These are phyloP conservation scores for Trichoderma koningii DNA, from an alignment of 2,329 filamentous ascomycete genomes.

Conservation along the genomic window DNA sequence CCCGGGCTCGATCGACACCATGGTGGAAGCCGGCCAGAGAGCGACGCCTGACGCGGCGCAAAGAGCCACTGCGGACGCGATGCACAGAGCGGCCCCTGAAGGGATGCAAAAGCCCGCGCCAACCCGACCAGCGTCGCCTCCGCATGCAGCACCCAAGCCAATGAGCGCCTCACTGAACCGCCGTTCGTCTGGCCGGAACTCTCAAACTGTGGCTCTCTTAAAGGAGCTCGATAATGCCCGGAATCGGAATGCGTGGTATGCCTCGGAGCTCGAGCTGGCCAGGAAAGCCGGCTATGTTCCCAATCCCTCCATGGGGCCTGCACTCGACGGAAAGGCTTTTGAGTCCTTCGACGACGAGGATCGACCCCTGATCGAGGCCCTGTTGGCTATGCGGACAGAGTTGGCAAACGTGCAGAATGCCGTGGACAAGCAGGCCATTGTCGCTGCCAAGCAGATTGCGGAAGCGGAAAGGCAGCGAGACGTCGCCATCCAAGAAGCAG, in stretches of 20 bases:
- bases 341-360: slow-evolving; percentile 91
- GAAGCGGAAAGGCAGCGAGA: slow-evolving; percentile 95
- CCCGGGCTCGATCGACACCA: slow-evolving; percentile 69
- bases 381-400: slow-evolving; percentile 88
- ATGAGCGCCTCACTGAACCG: slow-evolving; percentile 60
- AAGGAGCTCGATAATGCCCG: slow-evolving; percentile 85
- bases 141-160: slow-evolving; percentile 56
- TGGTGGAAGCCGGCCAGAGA: slow-evolving; percentile 58
- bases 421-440: slow-evolving; percentile 82
- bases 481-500: slow-evolving; percentile 88
- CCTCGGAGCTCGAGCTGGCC: slow-evolving; percentile 89
- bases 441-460: slow-evolving; percentile 85
- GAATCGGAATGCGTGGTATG: slow-evolving; percentile 94
- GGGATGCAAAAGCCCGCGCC: slow-evolving; percentile 48
- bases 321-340: slow-evolving; percentile 72
- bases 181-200: slow-evolving; percentile 61
- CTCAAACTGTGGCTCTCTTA: slow-evolving; percentile 71
- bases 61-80: not conserved
- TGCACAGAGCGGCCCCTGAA: slow-evolving; percentile 43
- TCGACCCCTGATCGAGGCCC: slow-evolving; percentile 84
- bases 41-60: slow-evolving; percentile 32
- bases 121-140: slow-evolving; percentile 57
- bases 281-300: slow-evolving; percentile 85
- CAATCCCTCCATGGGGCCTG: slow-evolving; percentile 67
- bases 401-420: slow-evolving; percentile 85